phyloP scores from a whole-genome alignment of 345 rosid genomes.

The Sonneratia alba region DNA sequence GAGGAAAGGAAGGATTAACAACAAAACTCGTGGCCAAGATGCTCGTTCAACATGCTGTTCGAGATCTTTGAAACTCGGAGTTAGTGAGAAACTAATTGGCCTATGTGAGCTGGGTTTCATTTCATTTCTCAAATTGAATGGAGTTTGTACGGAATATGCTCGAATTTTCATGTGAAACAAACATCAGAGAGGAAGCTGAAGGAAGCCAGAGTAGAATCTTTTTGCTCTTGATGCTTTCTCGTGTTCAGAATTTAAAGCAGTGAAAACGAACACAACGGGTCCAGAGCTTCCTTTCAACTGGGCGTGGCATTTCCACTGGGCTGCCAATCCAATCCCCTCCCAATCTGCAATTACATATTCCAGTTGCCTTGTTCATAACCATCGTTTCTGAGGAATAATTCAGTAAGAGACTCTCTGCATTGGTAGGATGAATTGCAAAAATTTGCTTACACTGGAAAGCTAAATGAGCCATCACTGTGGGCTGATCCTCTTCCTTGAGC shows the following conservation, averaged over 20 bases:
- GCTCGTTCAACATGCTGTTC: not conserved
- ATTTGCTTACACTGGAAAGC: conserved; percentile 59
- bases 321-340: conserved; percentile 64
- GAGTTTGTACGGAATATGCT: too few relatives aligned
- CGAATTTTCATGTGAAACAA: too few relatives aligned
- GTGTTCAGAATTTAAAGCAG: conserved; percentile 44
- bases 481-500: conserved; percentile 30
- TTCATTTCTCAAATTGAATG: too few relatives aligned
- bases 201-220: not conserved
- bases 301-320: conserved; percentile 63
- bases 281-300: conserved; percentile 45
- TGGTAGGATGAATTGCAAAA: not conserved
- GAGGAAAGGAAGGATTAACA: too few relatives aligned
- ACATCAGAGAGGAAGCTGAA: not conserved
- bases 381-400: conserved; percentile 20
- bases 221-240: not conserved
- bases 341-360: conserved; percentile 32
- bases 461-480: conserved; percentile 51
- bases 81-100: too few relatives aligned
- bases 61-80: too few relatives aligned
- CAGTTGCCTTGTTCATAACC: not conserved
- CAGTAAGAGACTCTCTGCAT: not conserved
- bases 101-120: too few relatives aligned
- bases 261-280: conserved; percentile 32
- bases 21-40: too few relatives aligned